Base-by-base conservation (phyloP, 1,284 basidiomycete genomes). In the Moesziomyces sp. region DNA sequence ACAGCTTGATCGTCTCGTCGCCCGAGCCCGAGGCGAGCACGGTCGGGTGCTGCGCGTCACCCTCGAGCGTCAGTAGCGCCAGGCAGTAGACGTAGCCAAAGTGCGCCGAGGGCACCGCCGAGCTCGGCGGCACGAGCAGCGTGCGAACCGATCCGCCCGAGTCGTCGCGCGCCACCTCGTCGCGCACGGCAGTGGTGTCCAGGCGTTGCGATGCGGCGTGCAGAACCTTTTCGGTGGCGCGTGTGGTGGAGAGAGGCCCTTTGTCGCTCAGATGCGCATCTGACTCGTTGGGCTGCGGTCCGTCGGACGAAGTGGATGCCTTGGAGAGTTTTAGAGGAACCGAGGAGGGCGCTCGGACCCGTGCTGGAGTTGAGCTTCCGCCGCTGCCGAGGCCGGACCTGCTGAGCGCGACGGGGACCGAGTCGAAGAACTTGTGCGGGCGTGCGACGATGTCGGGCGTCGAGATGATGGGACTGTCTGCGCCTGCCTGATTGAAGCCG, bases 41-140 rank as follows among this genome's bases (percentile, higher is more conserved):
- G 5, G 61, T 68, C 5, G 54, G 65, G 23, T 69, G 59, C 11
- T 46, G 21, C 14, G 55, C 46, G 23, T 74, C 68, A 24, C 62
- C 72, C 23, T 74, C 68, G 13, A 77, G 59, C 19, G 87, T 87
- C 9, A 91, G 81, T 38, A 91, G 85, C 0, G 89, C 86, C 87
- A 97, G 90, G 74, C 92, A 93, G 82, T 97, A 97, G 16, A 97
- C 88, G 82, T 98, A 98, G 11, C 95, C 95, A 84, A 90, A 94
- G 84, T 98, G 95, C 1, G 94, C 95, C 3, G 92, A 92, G 74
- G 92, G 61, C 0, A 80, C 60, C 1, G 72, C 67, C n/a, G 71
- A 77, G 11, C 60, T 43, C 0, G 57, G 45, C 8, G 63, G 62
- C 10, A 78, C 56, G 30, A 74, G 67, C 10, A 77, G 60, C 10